Base-by-base conservation (phyloP, 2,329 filamentous ascomycete genomes). In the Thyridium curvatum region DNA sequence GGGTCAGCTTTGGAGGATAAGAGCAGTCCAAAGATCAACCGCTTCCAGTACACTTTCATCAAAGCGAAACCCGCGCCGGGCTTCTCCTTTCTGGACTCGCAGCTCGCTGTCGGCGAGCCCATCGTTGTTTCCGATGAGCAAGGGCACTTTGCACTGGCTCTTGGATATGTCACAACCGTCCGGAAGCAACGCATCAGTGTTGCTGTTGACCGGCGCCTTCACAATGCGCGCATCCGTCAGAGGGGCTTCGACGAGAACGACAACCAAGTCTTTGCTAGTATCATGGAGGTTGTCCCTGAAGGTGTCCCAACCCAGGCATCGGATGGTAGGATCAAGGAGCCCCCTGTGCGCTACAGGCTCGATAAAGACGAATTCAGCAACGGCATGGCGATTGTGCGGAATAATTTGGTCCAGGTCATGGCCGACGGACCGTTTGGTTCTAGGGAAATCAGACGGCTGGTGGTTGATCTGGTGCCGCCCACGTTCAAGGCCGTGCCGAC, bases 301-400 rank as follows among this genome's bases (percentile, higher is more conserved):
- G 76, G 72, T 2, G 69, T 67, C 29, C 64, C 63, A 1, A 64
- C 69, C 17, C 66, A 74, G 29, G 65, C 77, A 41, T 68, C 72
- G 5, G 61, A 74, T 31, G 68, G 64, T 18, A 73, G 68, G 47
- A 68, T 71, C 46, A 68, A 71, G 41, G 67, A 71, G 41, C 59
- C 72, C 4, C 76, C 76, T 4, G 65, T 84, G 6, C 71, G 79
- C 35, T 98, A 95, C 52, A 84, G 93, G 17, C 69, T 98, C 4
- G 93, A 98, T 62, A 96, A 96, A 58, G 93, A 98, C 52, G 93
- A 98, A 55, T 98, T 98, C 61, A 94, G 88, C 62, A 97, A 94
- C 52, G 93, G 93, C 41, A 94, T 98, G 87, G 89, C 93, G 3
- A 84, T 85, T 21, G 86, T 95, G 34, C 82, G 93, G 38, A 96